phyloP scores from a whole-genome alignment of 441 rosid genomes.

The Brassica balearica region DNA sequence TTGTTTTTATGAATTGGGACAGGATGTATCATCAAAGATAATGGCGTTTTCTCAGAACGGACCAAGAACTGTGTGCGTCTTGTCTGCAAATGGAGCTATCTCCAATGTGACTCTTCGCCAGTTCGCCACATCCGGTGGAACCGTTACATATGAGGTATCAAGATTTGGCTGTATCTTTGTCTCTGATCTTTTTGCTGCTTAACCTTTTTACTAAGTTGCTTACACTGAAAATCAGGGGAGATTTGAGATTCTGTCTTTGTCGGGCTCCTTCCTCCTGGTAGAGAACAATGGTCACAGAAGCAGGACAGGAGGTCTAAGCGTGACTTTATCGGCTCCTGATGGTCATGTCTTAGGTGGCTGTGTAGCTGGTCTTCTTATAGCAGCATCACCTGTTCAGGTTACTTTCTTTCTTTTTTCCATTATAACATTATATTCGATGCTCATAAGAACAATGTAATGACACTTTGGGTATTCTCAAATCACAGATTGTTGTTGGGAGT shows the following conservation, averaged over 20 bases:
- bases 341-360: conserved; percentile 77
- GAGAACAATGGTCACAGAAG: conserved; percentile 64
- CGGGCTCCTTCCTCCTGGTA: conserved; percentile 66
- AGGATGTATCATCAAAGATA: conserved; percentile 71
- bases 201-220: neutral
- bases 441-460: conserved; percentile 8
- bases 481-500: conserved; percentile 82
- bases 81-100: conserved; percentile 75
- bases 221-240: conserved; percentile 53
- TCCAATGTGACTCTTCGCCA: conserved; percentile 67
- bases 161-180: conserved; percentile 5
- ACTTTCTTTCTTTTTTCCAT: neutral
- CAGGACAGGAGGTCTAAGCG: conserved; percentile 67
- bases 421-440: neutral
- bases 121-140: conserved; percentile 59
- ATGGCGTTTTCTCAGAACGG: conserved; percentile 65
- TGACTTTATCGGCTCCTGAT: conserved; percentile 63
- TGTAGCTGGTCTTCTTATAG: conserved; percentile 77
- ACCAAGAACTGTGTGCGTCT: conserved; percentile 63
- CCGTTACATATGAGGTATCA: conserved; percentile 68
- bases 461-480: neutral
- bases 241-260: conserved; percentile 67
- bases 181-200: conserved; percentile 2
- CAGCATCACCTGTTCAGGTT: conserved; percentile 82
- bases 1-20: conserved; percentile 22